These are phyloP conservation scores for Penicillium bialowiezense DNA, from an alignment of 495 filamentous ascomycete genomes.

Conservation along the genomic window DNA sequence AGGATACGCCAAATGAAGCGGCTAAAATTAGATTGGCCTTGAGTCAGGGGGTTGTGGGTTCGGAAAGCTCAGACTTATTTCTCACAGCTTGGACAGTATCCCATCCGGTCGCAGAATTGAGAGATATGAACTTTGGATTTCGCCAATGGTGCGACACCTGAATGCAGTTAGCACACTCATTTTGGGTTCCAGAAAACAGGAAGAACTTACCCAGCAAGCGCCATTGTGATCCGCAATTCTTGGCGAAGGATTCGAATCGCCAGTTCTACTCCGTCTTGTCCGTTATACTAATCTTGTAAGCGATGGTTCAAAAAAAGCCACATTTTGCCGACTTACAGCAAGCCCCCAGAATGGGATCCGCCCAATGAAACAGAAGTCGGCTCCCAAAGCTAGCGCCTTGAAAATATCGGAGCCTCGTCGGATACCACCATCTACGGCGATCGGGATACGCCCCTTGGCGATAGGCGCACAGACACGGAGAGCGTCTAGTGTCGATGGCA, in stretches of 20 bases:
- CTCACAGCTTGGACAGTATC: slow-evolving; percentile 19
- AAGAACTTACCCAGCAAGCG: slow-evolving; percentile 28
- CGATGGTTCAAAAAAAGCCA: slow-evolving; percentile 11
- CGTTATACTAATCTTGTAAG: slow-evolving; percentile 35
- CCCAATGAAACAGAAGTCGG: slow-evolving; percentile 77
- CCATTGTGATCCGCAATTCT: slow-evolving; percentile 40
- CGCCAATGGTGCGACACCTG: slow-evolving; percentile 21
- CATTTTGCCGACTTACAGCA: slow-evolving; percentile 27
- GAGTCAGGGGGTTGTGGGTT: too few species aligned
- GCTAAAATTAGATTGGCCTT: too few species aligned
- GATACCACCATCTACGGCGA: slow-evolving; percentile 85
- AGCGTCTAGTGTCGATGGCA: slow-evolving; percentile 78
- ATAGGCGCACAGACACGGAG: slow-evolving; percentile 86
- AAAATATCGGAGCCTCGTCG: slow-evolving; percentile 88
- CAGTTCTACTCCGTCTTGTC: slow-evolving; percentile 36
- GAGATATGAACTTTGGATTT: slow-evolving; percentile 21
- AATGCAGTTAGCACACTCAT: not conserved
- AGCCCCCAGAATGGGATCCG: slow-evolving; percentile 75
- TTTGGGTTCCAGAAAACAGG: not conserved
- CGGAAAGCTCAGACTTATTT: too few species aligned
- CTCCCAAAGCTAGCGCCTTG: slow-evolving; percentile 88
- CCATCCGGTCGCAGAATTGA: slow-evolving; percentile 19
- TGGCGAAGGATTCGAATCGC: slow-evolving; percentile 36
- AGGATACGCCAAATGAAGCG: too few species aligned
- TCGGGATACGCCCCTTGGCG: slow-evolving; percentile 72